A percentile compares a stretch with the other conserved stretches of the same genome.
Evolutionary conservation across 768 basidiomycete genomes (phyloP).

Genomic region (Pisolithus microcarpus): DNA sequence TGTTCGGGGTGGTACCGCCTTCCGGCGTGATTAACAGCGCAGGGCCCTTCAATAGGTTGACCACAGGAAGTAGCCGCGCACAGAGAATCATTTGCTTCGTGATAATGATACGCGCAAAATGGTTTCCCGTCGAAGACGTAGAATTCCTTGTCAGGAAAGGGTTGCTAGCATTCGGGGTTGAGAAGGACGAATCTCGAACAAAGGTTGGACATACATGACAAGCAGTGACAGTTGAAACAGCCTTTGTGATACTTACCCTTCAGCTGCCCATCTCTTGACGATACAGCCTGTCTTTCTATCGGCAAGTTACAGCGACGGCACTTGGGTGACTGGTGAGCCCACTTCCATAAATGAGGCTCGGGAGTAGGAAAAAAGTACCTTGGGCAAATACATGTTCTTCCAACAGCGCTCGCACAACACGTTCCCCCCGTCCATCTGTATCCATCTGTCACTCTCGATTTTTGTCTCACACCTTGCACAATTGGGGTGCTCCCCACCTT

Average conservation of each 20-base stretch:
- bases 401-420: slow-evolving; percentile 87
- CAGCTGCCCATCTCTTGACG: slow-evolving; percentile 85
- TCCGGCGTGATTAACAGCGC: slow-evolving; percentile 77
- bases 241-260: slow-evolving; percentile 92
- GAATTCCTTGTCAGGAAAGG: slow-evolving; percentile 87
- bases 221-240: slow-evolving; percentile 82
- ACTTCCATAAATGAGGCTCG: not conserved
- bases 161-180: slow-evolving; percentile 44
- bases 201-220: slow-evolving; percentile 54
- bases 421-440: slow-evolving; percentile 63
- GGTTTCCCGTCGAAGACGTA: slow-evolving; percentile 90
- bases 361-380: slow-evolving; percentile 42
- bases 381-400: slow-evolving; percentile 95
- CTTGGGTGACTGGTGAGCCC: slow-evolving; percentile 30
- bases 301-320: slow-evolving; percentile 82
- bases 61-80: slow-evolving; percentile 75
- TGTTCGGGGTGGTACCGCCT: slow-evolving; percentile 86
- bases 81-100: slow-evolving; percentile 84
- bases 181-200: not conserved
- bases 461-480: slow-evolving; percentile 65
- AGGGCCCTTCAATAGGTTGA: slow-evolving; percentile 89
- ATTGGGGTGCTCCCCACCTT: slow-evolving; percentile 29
- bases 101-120: slow-evolving; percentile 88
- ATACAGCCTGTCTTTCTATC: slow-evolving; percentile 89
- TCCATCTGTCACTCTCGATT: slow-evolving; percentile 81